A percentile compares a stretch with the other conserved stretches of the same genome.
Conservation (phyloP, 169 alveolate genomes). For the Babesia ovis region DNA sequence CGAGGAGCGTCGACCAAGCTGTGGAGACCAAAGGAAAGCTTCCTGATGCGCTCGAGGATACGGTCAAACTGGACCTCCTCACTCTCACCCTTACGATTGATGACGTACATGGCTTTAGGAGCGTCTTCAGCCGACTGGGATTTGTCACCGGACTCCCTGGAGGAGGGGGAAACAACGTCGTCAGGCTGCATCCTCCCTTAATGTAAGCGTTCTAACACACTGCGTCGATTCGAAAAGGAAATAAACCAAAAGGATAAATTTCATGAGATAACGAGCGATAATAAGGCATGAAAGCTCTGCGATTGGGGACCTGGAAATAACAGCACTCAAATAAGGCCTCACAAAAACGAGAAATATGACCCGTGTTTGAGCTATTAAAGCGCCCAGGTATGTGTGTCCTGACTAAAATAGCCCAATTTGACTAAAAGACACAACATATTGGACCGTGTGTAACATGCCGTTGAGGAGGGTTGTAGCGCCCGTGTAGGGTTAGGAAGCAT, state of each 20-base stretch:
- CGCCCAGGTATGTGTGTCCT: neutral
- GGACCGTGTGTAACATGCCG: constrained; percentile 1
- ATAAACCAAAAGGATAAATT: neutral
- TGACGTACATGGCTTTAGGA: constrained; percentile 80
- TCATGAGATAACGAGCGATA: neutral
- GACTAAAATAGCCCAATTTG: neutral
- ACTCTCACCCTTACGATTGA: constrained; percentile 82
- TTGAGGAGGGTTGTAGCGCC: constrained; percentile 2
- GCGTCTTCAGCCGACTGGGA: constrained; percentile 15
- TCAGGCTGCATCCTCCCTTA: constrained; percentile 6
- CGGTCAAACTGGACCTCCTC: constrained; percentile 84
- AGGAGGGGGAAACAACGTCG: constrained; percentile 1
- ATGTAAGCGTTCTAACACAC: constrained; percentile 9
- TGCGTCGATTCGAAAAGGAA: neutral
- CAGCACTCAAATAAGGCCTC: neutral
- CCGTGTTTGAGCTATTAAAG: neutral
- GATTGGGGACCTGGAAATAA: neutral
- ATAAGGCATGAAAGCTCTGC: neutral
- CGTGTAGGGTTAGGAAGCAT: neutral
- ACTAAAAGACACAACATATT: neutral
- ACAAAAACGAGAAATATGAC: neutral
- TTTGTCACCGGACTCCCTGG: neutral
- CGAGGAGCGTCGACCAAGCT: constrained; percentile 86
- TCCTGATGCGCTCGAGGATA: constrained; percentile 77
- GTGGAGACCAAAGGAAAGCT: constrained; percentile 83